These are phyloP conservation scores for Penium margaritaceum DNA, from an alignment of 139 green algal species.

Conservation along the genomic window DNA sequence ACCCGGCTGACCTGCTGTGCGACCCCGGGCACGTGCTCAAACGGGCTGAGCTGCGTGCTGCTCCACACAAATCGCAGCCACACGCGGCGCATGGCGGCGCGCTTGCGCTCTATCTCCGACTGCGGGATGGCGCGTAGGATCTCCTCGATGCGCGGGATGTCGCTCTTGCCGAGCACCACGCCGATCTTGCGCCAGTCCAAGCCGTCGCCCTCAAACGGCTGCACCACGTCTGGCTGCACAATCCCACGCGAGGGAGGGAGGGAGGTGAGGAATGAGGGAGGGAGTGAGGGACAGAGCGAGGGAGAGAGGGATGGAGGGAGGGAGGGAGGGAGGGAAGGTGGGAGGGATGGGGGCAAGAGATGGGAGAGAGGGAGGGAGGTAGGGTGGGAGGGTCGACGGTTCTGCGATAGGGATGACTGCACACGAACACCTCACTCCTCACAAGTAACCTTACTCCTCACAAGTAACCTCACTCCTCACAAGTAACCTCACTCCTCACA, in stretches of 20 bases:
- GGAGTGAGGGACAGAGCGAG: neutral
- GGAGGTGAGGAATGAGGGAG: neutral
- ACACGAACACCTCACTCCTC: too few relatives aligned
- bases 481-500: too few relatives aligned
- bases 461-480: too few relatives aligned
- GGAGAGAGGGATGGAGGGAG: neutral
- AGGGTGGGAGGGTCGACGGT: too few relatives aligned
- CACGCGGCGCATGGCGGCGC: neutral
- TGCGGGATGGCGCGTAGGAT: constrained; percentile 6
- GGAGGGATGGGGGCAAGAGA: neutral
- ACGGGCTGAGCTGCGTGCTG: neutral
- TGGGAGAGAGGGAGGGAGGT: too few relatives aligned
- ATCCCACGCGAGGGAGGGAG: too few relatives aligned
- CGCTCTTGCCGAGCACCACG: neutral
- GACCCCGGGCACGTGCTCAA: too few relatives aligned
- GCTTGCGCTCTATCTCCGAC: neutral
- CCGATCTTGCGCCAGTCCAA: constrained; percentile 7
- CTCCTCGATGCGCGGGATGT: neutral
- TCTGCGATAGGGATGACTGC: too few relatives aligned
- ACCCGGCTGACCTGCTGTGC: too few relatives aligned
- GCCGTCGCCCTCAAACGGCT: constrained; percentile 24
- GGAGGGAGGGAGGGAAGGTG: neutral
- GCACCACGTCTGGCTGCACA: constrained; percentile 13
- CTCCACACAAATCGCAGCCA: constrained; percentile 19
- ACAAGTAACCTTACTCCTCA: too few relatives aligned